Base-by-base conservation (phyloP, 345 rosid genomes). In the Eucalyptus coolabah region DNA sequence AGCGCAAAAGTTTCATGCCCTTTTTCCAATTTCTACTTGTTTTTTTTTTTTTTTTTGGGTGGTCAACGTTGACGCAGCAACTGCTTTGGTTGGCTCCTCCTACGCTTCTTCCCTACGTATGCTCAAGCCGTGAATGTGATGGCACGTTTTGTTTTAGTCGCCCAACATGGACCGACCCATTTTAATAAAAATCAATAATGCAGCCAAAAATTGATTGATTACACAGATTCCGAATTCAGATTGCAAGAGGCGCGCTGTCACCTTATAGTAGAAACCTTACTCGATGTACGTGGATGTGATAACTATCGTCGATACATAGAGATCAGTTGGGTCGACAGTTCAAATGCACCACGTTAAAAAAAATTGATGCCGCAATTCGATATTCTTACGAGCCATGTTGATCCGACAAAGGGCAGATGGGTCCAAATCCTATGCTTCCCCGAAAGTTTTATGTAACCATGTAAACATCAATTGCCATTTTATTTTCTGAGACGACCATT, bases 261-360 rank as follows among this genome's bases (percentile, higher is more conserved):
- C 4, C 1, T 3, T 18, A 34, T 5, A 3, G 4, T 1, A 17
- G 7, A 69, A 18, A 13, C 1, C 81, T 69, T 37, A 19, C 1
- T 37, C 28, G 28, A 21, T 37, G 3, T 2, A 77, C 0, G 0
- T 77, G 15, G 47, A 77, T 3, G 5, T 4, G 2, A 77, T 2
- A 23, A 6, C 12, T 10, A 8, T 1, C 1, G 1, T 6, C 45
- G 1, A 37, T 37, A 19, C 4, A 72, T 10, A 0, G 8, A 34
- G 8, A 34, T 21, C 0, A 37, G 1, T 37, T 3, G 82, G 3
- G 13, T 18, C 7, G 6, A 69, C 4, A 1, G 4, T 69, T 67
- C 6, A 3, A 65, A 3, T 14, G 40, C 77, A 15, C 0, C 17
- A 8, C 0, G 5, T 65, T 15, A 17, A 4, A n/a, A n/a, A 65